A percentile compares a stretch with the other conserved stretches of the same genome.
Evolutionary conservation across 2,329 filamentous ascomycete species (phyloP).

Genomic region (Myriangium duriaei): DNA sequence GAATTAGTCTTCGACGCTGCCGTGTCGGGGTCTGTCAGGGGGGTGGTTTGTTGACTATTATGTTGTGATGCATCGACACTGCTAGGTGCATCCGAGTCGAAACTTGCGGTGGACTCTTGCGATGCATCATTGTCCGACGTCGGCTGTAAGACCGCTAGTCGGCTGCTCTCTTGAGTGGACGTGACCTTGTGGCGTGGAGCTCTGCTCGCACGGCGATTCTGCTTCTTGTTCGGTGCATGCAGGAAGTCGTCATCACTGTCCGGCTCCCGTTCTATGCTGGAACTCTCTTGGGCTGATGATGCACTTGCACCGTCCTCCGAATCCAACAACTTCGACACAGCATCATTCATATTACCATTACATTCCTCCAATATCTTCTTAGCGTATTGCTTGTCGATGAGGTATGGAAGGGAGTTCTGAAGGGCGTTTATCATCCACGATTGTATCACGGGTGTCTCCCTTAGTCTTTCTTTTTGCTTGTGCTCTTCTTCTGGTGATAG

Average conservation of each 20-base stretch:
- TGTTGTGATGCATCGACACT: slow-evolving; percentile 18
- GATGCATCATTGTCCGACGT: slow-evolving; percentile 19
- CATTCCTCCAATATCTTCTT: slow-evolving; percentile 40
- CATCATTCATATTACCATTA: slow-evolving; percentile 41
- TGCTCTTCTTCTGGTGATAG: slow-evolving; percentile 30
- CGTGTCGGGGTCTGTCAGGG: slow-evolving; percentile 12
- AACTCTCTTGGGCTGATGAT: slow-evolving; percentile 33
- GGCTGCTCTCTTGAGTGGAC: slow-evolving; percentile 16
- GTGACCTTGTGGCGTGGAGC: slow-evolving; percentile 26
- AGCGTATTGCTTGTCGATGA: slow-evolving; percentile 38
- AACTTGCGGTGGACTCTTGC: slow-evolving; percentile 24
- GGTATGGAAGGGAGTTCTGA: slow-evolving; percentile 38
- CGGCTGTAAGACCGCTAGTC: slow-evolving; percentile 21
- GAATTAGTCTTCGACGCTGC: slow-evolving; percentile 11
- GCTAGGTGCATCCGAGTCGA: slow-evolving; percentile 21
- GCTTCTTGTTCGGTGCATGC: slow-evolving; percentile 40
- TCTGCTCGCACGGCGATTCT: slow-evolving; percentile 33
- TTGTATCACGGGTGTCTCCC: slow-evolving; percentile 30
- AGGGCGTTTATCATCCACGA: slow-evolving; percentile 46
- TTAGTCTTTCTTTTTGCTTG: slow-evolving; percentile 25
- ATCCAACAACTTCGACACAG: slow-evolving; percentile 41
- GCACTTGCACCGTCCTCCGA: slow-evolving; percentile 31
- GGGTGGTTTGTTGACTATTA: slow-evolving; percentile 10
- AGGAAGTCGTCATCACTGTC: slow-evolving; percentile 38
- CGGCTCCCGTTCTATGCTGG: slow-evolving; percentile 39